Evolutionary conservation across 2,329 filamentous ascomycete genomes (phyloP).

Genomic region (Hymenoscyphus occultus): DNA sequence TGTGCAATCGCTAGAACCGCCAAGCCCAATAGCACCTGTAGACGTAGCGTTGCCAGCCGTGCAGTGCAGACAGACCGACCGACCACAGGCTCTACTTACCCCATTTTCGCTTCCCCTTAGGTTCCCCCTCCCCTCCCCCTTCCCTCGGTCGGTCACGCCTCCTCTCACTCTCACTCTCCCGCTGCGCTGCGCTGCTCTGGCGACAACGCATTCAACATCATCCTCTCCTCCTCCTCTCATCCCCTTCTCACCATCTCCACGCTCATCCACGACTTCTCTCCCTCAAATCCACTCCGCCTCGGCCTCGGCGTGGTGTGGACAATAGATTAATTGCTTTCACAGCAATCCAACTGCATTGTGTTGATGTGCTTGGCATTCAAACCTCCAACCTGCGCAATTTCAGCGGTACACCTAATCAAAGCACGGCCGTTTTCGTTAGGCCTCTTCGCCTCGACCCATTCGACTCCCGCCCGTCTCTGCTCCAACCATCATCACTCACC

Average conservation of each 20-base stretch:
- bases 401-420: conserved; percentile 15
- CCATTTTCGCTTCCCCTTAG: not conserved
- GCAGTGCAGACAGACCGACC: not conserved
- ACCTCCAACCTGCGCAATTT: conserved; percentile 15
- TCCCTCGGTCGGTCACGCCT: not conserved
- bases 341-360: not conserved
- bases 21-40: not conserved
- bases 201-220: not conserved
- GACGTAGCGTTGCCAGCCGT: not conserved
- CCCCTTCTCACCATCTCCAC: not conserved
- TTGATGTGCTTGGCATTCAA: not conserved
- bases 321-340: not conserved
- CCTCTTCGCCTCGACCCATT: conserved; percentile 5
- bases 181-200: not conserved
- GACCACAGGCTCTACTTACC: not conserved
- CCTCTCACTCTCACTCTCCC: conserved; percentile 1
- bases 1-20: not conserved
- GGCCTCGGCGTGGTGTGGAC: not conserved
- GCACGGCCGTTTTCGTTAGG: conserved; percentile 22
- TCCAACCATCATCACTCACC: conserved; percentile 8
- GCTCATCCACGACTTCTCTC: not conserved
- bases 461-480: not conserved
- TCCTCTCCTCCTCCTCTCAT: not conserved
- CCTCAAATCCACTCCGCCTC: not conserved
- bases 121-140: not conserved